Percentiles rank a stretch among this genome's conserved stretches.
phyloP scores from a whole-genome alignment of 75 land plant species.

The Sequoiadendron giganteum region DNA sequence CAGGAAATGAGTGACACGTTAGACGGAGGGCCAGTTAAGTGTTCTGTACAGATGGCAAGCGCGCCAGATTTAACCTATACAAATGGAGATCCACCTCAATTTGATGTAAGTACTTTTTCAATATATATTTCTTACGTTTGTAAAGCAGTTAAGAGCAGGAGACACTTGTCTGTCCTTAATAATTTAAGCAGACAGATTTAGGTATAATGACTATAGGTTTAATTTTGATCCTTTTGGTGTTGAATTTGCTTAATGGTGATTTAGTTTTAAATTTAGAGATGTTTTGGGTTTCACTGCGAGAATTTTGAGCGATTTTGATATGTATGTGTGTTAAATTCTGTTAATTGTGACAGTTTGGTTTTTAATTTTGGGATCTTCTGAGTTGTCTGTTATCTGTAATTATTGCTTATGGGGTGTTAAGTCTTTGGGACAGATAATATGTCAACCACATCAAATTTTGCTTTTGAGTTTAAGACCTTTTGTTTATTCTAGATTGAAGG shows the following conservation, averaged over 20 bases:
- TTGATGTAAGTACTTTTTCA: neutral
- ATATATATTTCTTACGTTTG: neutral
- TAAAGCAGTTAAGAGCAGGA: neutral
- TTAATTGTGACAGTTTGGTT: neutral
- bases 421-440: neutral
- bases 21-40: neutral
- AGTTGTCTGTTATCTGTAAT: neutral
- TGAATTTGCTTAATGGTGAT: neutral
- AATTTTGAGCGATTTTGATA: neutral
- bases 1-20: neutral
- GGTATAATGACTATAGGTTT: neutral
- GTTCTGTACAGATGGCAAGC: constrained; percentile 3
- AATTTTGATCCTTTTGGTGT: neutral
- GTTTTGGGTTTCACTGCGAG: neutral
- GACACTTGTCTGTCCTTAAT: neutral
- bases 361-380: neutral
- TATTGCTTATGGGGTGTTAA: neutral
- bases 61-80: neutral
- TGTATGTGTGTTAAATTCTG: neutral
- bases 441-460: neutral
- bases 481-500: neutral
- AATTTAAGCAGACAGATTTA: neutral
- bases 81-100: constrained; percentile 2
- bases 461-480: neutral
- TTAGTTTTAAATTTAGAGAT: neutral